A percentile compares a stretch with the other conserved stretches of the same genome.
Evolutionary conservation across 73 alveolate species (phyloP).

Genomic region (Breviolum minutum): DNA sequence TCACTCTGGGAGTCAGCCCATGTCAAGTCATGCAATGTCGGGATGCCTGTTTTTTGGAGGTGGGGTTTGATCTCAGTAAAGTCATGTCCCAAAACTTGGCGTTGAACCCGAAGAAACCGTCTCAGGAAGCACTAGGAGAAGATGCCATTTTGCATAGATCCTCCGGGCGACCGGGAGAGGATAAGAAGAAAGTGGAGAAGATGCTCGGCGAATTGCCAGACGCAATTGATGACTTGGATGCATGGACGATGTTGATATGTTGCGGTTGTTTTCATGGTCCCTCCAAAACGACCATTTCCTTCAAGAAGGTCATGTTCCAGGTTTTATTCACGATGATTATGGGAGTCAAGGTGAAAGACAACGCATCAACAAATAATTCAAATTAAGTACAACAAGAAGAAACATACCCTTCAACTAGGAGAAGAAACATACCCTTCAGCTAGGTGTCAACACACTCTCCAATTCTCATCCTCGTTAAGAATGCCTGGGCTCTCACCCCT

Average conservation of each 20-base stretch:
- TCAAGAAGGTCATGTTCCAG: too few species aligned
- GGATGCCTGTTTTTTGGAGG: too few species aligned
- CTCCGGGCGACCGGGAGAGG: not conserved
- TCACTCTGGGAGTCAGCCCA: too few species aligned
- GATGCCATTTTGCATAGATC: not conserved
- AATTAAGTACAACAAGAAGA: too few species aligned
- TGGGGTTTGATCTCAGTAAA: too few species aligned
- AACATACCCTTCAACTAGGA: not conserved
- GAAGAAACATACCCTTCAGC: too few species aligned
- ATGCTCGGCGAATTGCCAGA: not conserved
- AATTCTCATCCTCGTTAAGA: not conserved
- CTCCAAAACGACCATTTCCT: too few species aligned
- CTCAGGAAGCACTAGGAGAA: conserved; percentile 30
- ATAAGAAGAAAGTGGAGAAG: not conserved
- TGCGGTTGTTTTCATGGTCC: not conserved
- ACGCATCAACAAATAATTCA: too few species aligned
- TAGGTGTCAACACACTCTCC: not conserved
- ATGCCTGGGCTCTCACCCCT: not conserved
- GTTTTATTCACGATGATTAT: not conserved
- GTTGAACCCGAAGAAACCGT: too few species aligned
- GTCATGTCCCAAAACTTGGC: too few species aligned
- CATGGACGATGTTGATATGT: not conserved
- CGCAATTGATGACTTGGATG: not conserved
- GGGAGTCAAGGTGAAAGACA: not conserved
- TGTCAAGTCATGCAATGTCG: too few species aligned